Conservation (phyloP, 805 yeast genomes). For the Ogataea pignaliae region DNA sequence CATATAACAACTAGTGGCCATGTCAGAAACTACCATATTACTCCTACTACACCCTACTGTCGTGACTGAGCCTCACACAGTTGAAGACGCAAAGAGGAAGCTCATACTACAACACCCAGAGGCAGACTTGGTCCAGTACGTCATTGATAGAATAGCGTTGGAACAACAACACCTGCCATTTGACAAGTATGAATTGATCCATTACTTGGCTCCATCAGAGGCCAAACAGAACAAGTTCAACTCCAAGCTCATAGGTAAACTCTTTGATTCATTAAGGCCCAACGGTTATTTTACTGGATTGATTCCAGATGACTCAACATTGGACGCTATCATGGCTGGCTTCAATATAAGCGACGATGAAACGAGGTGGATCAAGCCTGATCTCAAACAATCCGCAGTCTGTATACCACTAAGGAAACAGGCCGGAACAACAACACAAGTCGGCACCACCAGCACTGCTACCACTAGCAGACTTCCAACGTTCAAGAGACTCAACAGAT, state of each 20-base stretch:
- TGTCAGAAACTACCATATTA: slow-evolving; percentile 24
- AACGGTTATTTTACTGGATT: slow-evolving; percentile 51
- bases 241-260: slow-evolving; percentile 34
- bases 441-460: neutral
- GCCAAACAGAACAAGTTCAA: slow-evolving; percentile 43
- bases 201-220: slow-evolving; percentile 55
- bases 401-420: slow-evolving; percentile 21
- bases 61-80: slow-evolving; percentile 49
- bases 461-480: slow-evolving; percentile 21
- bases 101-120: slow-evolving; percentile 27
- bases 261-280: slow-evolving; percentile 36
- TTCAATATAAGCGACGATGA: slow-evolving; percentile 42
- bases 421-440: neutral
- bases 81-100: slow-evolving; percentile 35
- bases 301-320: slow-evolving; percentile 43
- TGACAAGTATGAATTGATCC: slow-evolving; percentile 38
- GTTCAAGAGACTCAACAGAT: slow-evolving; percentile 22
- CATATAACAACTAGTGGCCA: neutral
- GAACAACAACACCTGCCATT: slow-evolving; percentile 36
- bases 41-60: slow-evolving; percentile 64
- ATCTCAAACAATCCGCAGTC: slow-evolving; percentile 11
- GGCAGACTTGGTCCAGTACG: slow-evolving; percentile 41
- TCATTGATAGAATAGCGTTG: slow-evolving; percentile 55
- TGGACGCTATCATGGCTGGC: slow-evolving; percentile 66
- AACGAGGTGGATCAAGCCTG: slow-evolving; percentile 55